A percentile compares a stretch with the other conserved stretches of the same genome.
These are phyloP conservation scores for Phoenix dactylifera DNA, from an alignment of 176 grass and related monocot species.

Conservation along the genomic window DNA sequence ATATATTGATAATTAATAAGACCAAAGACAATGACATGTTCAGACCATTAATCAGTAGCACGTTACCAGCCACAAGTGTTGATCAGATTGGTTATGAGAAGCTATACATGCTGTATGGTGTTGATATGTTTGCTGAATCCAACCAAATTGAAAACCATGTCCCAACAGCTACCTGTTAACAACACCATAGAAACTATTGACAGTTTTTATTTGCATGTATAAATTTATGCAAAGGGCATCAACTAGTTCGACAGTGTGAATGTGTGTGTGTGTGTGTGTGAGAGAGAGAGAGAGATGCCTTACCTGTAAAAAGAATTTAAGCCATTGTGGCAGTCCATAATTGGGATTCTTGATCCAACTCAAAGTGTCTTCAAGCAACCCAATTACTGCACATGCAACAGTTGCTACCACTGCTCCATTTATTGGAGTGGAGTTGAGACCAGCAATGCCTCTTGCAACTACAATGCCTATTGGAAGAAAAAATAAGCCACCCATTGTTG, in stretches of 20 bases:
- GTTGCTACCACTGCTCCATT: conserved; percentile 63
- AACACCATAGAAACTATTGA: conserved; percentile 5
- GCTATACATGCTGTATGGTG: conserved; percentile 86
- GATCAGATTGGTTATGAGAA: conserved; percentile 40
- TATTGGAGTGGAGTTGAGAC: conserved; percentile 35
- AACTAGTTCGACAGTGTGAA: neutral
- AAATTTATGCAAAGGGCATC: neutral
- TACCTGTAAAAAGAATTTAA: conserved; percentile 57
- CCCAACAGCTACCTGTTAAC: conserved; percentile 52
- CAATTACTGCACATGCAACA: conserved; percentile 62
- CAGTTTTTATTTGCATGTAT: conserved; percentile 11
- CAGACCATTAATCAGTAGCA: too few relatives aligned
- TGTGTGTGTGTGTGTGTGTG: too few relatives aligned
- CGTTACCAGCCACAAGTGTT: conserved; percentile 12
- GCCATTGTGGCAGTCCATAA: conserved; percentile 47
- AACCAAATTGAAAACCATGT: conserved; percentile 79
- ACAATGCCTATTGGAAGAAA: conserved; percentile 77
- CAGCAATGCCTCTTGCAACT: conserved; percentile 48
- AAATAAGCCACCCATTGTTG: conserved; percentile 84
- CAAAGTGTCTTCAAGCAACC: conserved; percentile 77
- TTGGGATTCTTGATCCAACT: conserved; percentile 18
- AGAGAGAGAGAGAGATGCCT: conserved; percentile 10
- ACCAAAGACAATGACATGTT: too few relatives aligned
- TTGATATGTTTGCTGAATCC: conserved; percentile 61
- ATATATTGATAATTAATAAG: too few relatives aligned